phyloP scores from a whole-genome alignment of 306 rosid species.

The Cucumis melo region DNA sequence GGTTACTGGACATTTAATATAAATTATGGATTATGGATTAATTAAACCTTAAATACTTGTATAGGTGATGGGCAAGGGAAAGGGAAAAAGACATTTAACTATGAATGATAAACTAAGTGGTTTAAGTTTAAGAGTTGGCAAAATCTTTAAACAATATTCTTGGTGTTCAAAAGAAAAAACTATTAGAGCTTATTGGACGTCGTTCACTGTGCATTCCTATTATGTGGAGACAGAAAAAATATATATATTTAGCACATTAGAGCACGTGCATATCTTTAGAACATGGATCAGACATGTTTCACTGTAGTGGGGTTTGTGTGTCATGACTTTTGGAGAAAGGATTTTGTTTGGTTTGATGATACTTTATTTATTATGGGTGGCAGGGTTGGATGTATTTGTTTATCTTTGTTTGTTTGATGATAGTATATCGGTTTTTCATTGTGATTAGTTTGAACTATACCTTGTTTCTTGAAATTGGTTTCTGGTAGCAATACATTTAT shows the following conservation, averaged over 20 bases:
- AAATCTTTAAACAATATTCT: neutral
- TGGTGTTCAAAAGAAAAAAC: neutral
- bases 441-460: neutral
- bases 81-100: neutral
- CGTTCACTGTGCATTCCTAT: neutral
- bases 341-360: neutral
- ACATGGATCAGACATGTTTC: neutral
- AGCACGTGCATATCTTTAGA: neutral
- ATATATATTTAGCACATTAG: neutral
- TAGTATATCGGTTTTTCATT: neutral
- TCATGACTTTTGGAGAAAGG: neutral
- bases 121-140: neutral
- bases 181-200: neutral
- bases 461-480: neutral
- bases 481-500: neutral
- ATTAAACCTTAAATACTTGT: neutral
- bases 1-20: constrained; percentile 22
- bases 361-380: neutral
- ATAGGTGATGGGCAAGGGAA: neutral
- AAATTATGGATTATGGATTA: neutral
- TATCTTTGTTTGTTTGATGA: too few species aligned
- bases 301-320: neutral
- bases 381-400: neutral
- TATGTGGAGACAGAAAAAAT: neutral
- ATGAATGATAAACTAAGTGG: neutral